Base-by-base conservation (phyloP, 495 filamentous ascomycete genomes). In the Baudoinia panamericana region DNA sequence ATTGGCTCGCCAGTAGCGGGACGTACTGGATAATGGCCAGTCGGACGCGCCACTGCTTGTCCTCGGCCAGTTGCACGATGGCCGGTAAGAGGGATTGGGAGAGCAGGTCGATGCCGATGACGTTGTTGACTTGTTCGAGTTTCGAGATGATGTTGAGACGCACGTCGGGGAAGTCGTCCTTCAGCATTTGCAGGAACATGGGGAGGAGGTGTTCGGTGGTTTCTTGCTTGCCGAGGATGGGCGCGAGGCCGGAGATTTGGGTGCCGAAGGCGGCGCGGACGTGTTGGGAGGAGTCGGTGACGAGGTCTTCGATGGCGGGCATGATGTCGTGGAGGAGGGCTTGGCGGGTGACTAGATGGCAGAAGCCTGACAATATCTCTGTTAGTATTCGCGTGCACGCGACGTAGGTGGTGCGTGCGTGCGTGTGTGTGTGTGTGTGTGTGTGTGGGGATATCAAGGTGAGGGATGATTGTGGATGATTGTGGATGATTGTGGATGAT, bases 21-120 rank as follows among this genome's bases (percentile, higher is more conserved):
- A 97, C 95, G 63, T 97, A 95, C 71, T 96, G 87, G 56, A 97
- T 97, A 54, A 97, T 97, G 33, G 90, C 90, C 37, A 97, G 70
- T 37, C 90, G 82, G 45, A 97, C 90, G 54, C 90, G 82, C 90
- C 90, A 97, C 69, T 97, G 88, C 71, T 97, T 97, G 62, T 97
- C 90, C 62, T 96, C 90, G 41, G 90, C 90, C 46, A 97, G 71
- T 55, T 95, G 85, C 28, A 95, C 85, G 53, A 97, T 97, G n/a
- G 90, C 90, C 4, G 90, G 90, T 24, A 97, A 80, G 26, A 97
- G 80, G 21, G 86, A 93, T 57, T 95, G 85, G 24, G 92, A 94
- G 33, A 97, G 78, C 20, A 90, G 73, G 28, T 97, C 92, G 56
- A 97, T 96, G 44, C 90, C 90, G 56, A 97, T 97, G 85, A 85